Evolutionary conservation across 1,284 basidiomycete species (phyloP).

Genomic region (Heterobasidion annosum): DNA sequence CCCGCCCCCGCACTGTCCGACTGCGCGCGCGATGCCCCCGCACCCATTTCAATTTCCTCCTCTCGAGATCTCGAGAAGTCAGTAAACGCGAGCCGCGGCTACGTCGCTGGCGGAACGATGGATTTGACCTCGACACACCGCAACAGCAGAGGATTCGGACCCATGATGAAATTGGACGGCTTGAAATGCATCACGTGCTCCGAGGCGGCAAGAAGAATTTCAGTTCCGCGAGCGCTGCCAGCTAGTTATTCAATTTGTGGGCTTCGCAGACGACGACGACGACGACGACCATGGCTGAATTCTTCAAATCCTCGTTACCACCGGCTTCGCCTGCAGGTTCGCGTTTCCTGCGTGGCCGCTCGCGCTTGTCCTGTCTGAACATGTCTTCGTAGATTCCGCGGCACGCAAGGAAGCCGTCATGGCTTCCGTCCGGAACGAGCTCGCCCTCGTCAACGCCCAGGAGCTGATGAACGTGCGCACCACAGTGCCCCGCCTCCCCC

Average conservation of each 20-base stretch:
- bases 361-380: neutral
- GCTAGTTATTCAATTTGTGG: neutral
- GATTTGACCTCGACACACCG: too few relatives aligned
- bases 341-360: constrained; percentile 20
- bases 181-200: too few relatives aligned
- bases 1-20: constrained; percentile 20
- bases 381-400: constrained; percentile 33
- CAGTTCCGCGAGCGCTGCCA: neutral
- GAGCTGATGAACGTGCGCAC: constrained; percentile 68
- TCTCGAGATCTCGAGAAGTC: too few relatives aligned
- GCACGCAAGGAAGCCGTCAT: constrained; percentile 66
- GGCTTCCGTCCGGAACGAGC: constrained; percentile 59
- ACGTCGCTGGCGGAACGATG: too few relatives aligned
- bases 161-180: too few relatives aligned
- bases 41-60: constrained; percentile 43
- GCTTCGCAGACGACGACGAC: neutral
- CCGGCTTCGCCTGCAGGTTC: constrained; percentile 13
- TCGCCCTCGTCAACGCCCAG: constrained; percentile 70
- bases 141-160: too few relatives aligned
- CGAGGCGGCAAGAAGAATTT: too few relatives aligned
- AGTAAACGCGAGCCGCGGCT: too few relatives aligned
- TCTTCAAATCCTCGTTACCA: constrained; percentile 27
- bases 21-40: constrained; percentile 49
- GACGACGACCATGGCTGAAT: constrained; percentile 34
- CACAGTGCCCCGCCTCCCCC: neutral